Base-by-base conservation (phyloP, 1,284 basidiomycete species). In the Ustilago nuda region DNA sequence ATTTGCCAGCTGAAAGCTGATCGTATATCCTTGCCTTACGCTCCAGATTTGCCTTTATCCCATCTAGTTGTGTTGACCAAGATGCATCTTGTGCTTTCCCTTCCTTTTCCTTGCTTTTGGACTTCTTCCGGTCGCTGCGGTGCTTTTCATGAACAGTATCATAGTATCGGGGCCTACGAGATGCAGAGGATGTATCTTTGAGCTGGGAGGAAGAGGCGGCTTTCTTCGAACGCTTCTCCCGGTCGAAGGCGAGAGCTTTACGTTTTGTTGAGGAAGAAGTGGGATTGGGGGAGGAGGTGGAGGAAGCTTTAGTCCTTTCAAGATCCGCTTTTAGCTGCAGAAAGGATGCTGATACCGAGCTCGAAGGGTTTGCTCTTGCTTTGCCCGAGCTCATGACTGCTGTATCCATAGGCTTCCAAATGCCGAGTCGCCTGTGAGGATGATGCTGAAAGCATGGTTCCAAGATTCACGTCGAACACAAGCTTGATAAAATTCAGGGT, bases 1-100 rank as follows among this genome's bases (percentile, higher is more conserved):
- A 91, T 86, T 93, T 92, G 8, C 95, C 95, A 72, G 90, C 91
- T 78, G 88, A 87, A 37, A 96, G 86, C 81, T 93, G 91, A 6
- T 94, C 92, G 81, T 97, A 97, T 65, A 92, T 90, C 83, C 89
- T 89, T 6, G 93, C 91, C 85, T 97, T 97, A 53, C 91, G 89
- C 84, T 93, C 91, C 56, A 97, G 86, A 5, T 89, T 89, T 0
- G 8, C 6, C 1, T 90, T 90, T 9, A 91, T 91, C 2, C 89
- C 89, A 46, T 93, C 92, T 8, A 92, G 84, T 0, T 76, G 56
- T n/a, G 63, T 17, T 1, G 54, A 50, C 5, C 63, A 32, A 1
- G 54, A 36, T 8, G 0, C 27, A 5, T 30, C 48, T 8, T 2
- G 2, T 8, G 27, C 30, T n/a, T 35, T 32, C 23, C 32, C 8